Base-by-base conservation (phyloP, 2,329 filamentous ascomycete genomes). In the Apiospora kogelbergensis region DNA sequence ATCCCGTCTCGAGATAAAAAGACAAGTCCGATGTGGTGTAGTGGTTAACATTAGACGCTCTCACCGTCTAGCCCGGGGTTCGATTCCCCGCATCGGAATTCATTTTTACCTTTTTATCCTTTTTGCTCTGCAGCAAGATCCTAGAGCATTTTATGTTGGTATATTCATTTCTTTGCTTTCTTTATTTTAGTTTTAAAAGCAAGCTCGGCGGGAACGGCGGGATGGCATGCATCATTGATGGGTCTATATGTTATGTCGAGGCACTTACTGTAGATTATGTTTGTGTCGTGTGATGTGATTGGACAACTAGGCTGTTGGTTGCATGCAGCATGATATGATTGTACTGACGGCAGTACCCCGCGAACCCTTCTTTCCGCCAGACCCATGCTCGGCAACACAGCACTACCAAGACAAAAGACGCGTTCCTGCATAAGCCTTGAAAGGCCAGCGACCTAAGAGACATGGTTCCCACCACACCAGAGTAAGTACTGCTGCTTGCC, bases 11-110 rank as follows among this genome's bases (percentile, higher is more conserved):
- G n/a, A n/a, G n/a, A n/a, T n/a, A n/a, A n/a, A n/a, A n/a, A n/a
- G n/a, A n/a, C n/a, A 33, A 33, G 24, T 53, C 46, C 46, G 46
- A 53, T 53, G 46, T 53, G 46, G 46, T 53, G 46, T 53, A 53
- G 46, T 53, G 46, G 46, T 30, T 53, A 53, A 53, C 46, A 53
- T 53, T 53, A 53, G 46, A 53, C 46, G 46, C 46, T 53, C 46
- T 53, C 42, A 45, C 74, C 74, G 74, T 73, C 71, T 72, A 74
- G 74, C 74, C 71, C 73, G 73, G 73, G 74, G 74, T 76, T 76
- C 73, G 73, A 76, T 74, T 75, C 74, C 74, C 73, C 74, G 74
- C 71, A 72, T 74, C 73, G 74, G 74, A 76, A 45, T 45, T n/a
- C n/a, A n/a, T n/a, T n/a, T n/a, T n/a, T n/a, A n/a, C n/a, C n/a